Evolutionary conservation across 2,329 filamentous ascomycete genomes (phyloP).

Genomic region (Sclerotinia subarctica): DNA sequence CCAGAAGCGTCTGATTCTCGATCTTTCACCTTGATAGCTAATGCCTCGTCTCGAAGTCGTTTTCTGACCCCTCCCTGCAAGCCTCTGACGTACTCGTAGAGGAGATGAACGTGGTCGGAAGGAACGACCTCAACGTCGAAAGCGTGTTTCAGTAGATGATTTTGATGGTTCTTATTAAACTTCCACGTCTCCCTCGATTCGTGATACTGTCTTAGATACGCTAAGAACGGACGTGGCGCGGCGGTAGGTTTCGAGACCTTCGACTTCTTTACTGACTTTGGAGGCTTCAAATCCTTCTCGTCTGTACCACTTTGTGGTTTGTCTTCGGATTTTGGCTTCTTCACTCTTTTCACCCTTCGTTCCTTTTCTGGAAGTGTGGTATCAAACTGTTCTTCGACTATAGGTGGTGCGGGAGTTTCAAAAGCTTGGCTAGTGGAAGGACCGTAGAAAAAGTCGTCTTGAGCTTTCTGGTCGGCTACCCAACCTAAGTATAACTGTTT

Average conservation of each 20-base stretch:
- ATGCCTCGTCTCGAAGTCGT: constrained; percentile 64
- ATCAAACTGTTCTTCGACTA: constrained; percentile 35
- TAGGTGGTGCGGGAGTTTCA: constrained; percentile 32
- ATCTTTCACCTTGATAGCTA: constrained; percentile 57
- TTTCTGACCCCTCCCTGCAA: constrained; percentile 72
- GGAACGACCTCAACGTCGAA: constrained; percentile 72
- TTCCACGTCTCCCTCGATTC: constrained; percentile 74
- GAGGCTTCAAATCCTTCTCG: constrained; percentile 18
- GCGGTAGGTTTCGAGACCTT: constrained; percentile 26
- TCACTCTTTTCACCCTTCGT: constrained; percentile 34
- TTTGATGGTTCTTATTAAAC: constrained; percentile 93
- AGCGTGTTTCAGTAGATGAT: constrained; percentile 76
- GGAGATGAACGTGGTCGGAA: constrained; percentile 61
- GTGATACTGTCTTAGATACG: constrained; percentile 76
- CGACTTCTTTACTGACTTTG: constrained; percentile 22
- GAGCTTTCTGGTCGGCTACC: constrained; percentile 41
- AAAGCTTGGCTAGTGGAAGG: constrained; percentile 29
- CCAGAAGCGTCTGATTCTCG: constrained; percentile 47
- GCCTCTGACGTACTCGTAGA: constrained; percentile 76
- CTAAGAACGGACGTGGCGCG: constrained; percentile 56
- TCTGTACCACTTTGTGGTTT: constrained; percentile 25
- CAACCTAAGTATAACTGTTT: constrained; percentile 51
- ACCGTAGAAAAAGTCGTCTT: constrained; percentile 32
- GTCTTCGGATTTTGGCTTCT: constrained; percentile 27
- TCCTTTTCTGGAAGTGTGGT: constrained; percentile 35